Base-by-base conservation (phyloP, 345 rosid species). In the Brassica juncea region DNA sequence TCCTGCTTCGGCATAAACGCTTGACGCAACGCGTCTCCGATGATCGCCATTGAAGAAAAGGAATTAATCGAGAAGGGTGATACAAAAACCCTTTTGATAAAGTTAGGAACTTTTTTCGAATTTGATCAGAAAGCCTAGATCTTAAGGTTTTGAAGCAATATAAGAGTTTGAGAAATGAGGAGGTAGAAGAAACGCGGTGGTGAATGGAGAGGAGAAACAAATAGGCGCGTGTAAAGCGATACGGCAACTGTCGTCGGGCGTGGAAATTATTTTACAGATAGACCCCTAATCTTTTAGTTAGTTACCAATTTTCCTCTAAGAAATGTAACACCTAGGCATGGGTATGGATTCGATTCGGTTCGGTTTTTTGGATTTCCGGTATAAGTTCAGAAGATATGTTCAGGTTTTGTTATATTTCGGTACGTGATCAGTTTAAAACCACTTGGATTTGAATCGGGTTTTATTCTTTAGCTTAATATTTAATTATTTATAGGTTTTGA, bases 1-100 rank as follows among this genome's bases (percentile, higher is more conserved):
- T 91, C 95, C 70, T 78, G 97, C 83, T 92, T 91, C 32, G 91
- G 97, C 97, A 90, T 94, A 81, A 94, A 92, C 10, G 93, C 97
- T 77, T 92, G 93, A 74, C 97, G 92, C 73, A 92, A 83, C 52
- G 95, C 99, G 82, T 94, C 94, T 23, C 94, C 84, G 60, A 94
- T 87, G 10, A 89, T 84, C 84, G 94, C 94, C 99, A 91, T 91
- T 58, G 73, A 63, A 55, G 76, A 23, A 63, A 4, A 32, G 35
- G 14, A 23, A 2, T 2, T 39, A 39, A 39, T 9, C 5, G 12
- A 39, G 12, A 39, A 39, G 25, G 47, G 0, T 8, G 1, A 39
- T 34, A 8, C 39, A 5, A 1, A 42, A 72, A 61, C 16, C 71
- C 66, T 27, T 74, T 49, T 64, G 16, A 39, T 5, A 63, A 76